A percentile compares a stretch with the other conserved stretches of the same genome.
Conservation (phyloP, 306 rosid genomes). For the Quercus ilex region DNA sequence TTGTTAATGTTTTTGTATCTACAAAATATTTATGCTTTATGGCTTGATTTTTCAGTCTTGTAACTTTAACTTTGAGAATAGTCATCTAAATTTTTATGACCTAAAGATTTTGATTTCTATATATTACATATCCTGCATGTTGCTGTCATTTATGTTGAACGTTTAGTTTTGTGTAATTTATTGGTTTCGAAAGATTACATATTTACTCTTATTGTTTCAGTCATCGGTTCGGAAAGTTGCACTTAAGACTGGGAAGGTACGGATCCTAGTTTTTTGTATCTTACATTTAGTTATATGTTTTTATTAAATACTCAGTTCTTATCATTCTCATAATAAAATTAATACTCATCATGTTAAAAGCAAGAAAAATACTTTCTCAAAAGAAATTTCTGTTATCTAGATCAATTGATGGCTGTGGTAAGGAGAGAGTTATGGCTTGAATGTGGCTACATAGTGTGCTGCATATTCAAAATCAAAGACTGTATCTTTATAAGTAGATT, state of each 20-base stretch:
- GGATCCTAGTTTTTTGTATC: conserved; percentile 15
- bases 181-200: conserved; percentile 1
- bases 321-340: background rate
- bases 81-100: background rate
- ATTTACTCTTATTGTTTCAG: conserved; percentile 45
- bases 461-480: background rate
- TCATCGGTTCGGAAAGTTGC: conserved; percentile 84
- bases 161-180: background rate
- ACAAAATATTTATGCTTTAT: too few relatives aligned
- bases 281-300: background rate
- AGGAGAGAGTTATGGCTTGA: background rate
- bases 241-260: conserved; percentile 86
- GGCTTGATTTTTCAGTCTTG: too few relatives aligned
- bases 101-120: background rate
- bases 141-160: background rate
- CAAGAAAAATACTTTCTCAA: background rate
- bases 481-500: background rate
- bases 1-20: too few relatives aligned
- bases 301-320: background rate
- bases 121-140: background rate
- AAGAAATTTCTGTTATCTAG: background rate
- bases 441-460: too few relatives aligned
- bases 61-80: background rate
- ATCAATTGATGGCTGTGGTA: background rate
- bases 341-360: background rate